These are phyloP conservation scores for Fabrea salina DNA, from an alignment of 169 alveolate species.

Conservation along the genomic window DNA sequence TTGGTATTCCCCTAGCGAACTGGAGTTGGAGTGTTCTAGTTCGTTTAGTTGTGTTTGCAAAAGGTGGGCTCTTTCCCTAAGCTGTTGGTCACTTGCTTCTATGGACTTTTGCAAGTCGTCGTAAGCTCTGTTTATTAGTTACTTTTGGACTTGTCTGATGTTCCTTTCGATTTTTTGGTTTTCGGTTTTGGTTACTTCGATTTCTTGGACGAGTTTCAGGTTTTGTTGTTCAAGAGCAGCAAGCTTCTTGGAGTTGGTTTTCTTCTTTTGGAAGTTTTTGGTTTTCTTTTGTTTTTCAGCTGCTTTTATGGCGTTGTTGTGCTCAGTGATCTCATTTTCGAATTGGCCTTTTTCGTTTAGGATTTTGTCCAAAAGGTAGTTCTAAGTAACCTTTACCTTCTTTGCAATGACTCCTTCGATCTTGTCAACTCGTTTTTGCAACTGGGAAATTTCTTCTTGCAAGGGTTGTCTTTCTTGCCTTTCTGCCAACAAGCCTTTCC, in stretches of 20 bases:
- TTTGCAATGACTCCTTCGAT: no score
- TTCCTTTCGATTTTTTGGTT: background rate
- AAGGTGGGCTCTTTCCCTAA: background rate
- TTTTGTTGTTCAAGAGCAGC: background rate
- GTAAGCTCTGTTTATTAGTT: background rate
- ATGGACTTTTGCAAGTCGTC: background rate
- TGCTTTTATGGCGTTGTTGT: background rate
- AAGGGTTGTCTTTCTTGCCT: background rate
- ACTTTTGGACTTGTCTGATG: background rate
- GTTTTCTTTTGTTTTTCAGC: background rate
- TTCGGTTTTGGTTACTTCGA: background rate
- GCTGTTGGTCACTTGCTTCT: background rate
- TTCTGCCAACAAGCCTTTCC: background rate
- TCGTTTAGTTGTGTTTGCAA: background rate
- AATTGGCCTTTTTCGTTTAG: no score
- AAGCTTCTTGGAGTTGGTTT: background rate
- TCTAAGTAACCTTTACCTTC: no score
- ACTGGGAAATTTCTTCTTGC: no score
- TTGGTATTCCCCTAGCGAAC: background rate
- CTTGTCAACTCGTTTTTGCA: no score
- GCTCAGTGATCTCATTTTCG: no score
- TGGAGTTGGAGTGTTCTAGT: background rate
- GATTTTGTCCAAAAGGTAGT: no score
- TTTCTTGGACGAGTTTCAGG: background rate
- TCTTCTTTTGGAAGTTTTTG: background rate